Percentiles rank a stretch among this genome's conserved stretches.
These are phyloP conservation scores for Mycosphaerella arachidis DNA, from an alignment of 2,329 filamentous ascomycete genomes.

Conservation along the genomic window DNA sequence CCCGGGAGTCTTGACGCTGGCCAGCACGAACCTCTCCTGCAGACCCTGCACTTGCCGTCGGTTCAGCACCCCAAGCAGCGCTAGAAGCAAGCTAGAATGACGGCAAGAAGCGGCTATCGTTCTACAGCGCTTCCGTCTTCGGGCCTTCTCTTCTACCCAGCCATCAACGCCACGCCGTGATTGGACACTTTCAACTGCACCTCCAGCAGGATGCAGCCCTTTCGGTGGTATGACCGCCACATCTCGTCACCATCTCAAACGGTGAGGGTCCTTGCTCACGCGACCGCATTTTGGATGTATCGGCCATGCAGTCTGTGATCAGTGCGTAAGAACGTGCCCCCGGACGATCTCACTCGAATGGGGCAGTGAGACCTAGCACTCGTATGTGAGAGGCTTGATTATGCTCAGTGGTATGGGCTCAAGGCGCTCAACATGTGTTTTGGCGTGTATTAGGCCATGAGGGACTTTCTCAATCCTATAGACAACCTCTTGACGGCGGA, in stretches of 20 bases:
- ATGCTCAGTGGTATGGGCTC: not conserved
- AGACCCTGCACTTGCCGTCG: not conserved
- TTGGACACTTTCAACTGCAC: not conserved
- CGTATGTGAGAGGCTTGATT: not conserved
- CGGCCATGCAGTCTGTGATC: not conserved
- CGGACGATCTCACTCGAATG: not conserved
- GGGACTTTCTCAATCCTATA: not conserved
- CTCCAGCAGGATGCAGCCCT: not conserved
- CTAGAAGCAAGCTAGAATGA: not conserved
- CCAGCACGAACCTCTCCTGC: not conserved
- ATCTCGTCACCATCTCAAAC: not conserved
- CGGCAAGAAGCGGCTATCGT: not conserved
- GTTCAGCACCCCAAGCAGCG: not conserved
- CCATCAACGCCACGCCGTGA: not conserved
- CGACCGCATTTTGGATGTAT: not conserved
- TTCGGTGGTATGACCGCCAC: not conserved
- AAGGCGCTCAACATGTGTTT: constrained; percentile 4
- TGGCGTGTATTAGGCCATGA: not conserved
- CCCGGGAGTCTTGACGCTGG: not conserved
- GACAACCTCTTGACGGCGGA: not conserved
- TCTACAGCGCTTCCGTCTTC: not conserved
- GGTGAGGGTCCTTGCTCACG: not conserved
- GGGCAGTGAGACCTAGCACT: not conserved
- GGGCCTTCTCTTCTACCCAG: not conserved
- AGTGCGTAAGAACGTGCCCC: constrained; percentile 1